Conservation (phyloP, 805 yeast genomes). For the Barnettozyma salicaria region DNA sequence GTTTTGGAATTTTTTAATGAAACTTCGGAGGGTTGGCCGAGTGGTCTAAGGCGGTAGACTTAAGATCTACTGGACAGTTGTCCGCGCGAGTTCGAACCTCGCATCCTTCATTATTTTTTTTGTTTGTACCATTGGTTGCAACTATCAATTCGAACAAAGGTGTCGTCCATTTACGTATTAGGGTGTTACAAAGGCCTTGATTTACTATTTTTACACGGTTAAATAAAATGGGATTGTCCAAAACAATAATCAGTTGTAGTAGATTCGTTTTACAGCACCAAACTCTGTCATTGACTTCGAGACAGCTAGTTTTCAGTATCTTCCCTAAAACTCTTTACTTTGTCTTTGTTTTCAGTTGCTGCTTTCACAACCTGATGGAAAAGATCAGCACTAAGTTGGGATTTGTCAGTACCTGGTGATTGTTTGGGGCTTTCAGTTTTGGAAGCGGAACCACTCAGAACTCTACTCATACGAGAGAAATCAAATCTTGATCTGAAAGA, state of each 20-base stretch:
- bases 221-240: too few species aligned
- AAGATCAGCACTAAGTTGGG: conserved; percentile 40
- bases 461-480: conserved; percentile 1
- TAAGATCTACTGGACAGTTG: conserved; percentile 4
- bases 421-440: background rate
- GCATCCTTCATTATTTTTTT: conserved; percentile 5
- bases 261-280: too few species aligned
- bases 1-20: background rate
- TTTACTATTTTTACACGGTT: too few species aligned
- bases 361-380: conserved; percentile 68
- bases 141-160: background rate
- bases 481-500: conserved; percentile 7
- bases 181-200: too few species aligned
- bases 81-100: conserved; percentile 8
- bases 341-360: conserved; percentile 45
- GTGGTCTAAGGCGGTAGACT: conserved; percentile 8
- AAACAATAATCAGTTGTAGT: too few species aligned
- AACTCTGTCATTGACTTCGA: too few species aligned
- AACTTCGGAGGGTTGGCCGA: conserved; percentile 7
- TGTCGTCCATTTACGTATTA: too few species aligned
- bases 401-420: conserved; percentile 7
- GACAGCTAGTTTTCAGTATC: background rate
- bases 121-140: background rate
- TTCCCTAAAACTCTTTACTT: conserved; percentile 14
- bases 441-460: background rate